Percentiles rank a stretch among this genome's conserved stretches.
phyloP scores from a whole-genome alignment of 352 stramenopile genomes.

The Pythium grandisporangium region DNA sequence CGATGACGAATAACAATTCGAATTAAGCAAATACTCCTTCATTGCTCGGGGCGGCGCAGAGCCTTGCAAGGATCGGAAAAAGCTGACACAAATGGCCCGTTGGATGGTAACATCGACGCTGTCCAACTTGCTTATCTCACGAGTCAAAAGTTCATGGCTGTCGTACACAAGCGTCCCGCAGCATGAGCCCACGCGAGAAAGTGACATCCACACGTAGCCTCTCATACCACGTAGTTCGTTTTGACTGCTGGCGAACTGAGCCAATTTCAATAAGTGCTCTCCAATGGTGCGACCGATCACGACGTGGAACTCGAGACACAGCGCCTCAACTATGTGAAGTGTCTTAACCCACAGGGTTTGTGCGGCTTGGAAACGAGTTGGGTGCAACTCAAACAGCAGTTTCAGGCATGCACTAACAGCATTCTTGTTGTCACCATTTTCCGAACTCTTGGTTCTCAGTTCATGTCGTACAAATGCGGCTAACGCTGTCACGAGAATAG shows the following conservation, averaged over 20 bases:
- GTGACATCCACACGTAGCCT: background rate
- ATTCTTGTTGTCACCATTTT: background rate
- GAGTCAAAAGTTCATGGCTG: background rate
- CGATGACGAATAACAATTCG: slow-evolving; percentile 17
- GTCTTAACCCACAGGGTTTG: background rate
- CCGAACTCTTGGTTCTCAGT: background rate
- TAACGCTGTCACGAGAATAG: no score
- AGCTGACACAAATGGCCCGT: background rate
- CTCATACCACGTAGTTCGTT: background rate
- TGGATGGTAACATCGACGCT: background rate
- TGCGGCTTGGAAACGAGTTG: background rate
- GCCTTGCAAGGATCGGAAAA: background rate
- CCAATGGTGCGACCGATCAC: background rate
- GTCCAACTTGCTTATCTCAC: background rate
- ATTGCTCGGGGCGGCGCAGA: background rate
- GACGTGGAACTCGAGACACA: background rate
- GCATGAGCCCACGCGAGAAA: background rate
- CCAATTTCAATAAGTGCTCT: background rate
- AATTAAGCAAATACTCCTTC: background rate
- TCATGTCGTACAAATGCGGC: background rate
- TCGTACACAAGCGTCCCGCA: background rate
- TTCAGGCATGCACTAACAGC: no score
- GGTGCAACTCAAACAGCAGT: background rate
- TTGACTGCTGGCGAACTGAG: background rate
- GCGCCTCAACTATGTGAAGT: background rate